Base-by-base conservation (phyloP, 768 basidiomycete genomes). In the Mycena alexandri region DNA sequence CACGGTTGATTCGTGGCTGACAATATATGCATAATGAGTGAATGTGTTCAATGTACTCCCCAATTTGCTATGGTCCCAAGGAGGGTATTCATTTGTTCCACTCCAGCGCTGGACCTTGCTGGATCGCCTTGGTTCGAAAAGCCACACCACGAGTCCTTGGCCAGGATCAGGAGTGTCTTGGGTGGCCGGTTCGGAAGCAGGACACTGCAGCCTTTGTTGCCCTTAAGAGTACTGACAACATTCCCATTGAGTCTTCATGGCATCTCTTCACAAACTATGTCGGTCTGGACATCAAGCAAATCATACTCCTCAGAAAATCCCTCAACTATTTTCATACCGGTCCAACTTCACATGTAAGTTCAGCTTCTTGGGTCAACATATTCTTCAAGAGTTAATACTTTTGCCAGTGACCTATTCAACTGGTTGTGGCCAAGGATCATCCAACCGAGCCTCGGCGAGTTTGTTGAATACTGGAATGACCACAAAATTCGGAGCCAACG, bases 351-450 rank as follows among this genome's bases (percentile, higher is more conserved):
- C 24, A 44, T 68, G 67, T 68, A 33, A 11, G 61, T 52, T n/a
- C 41, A 25, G 29, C 33, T 44, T 43, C 29, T 6, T 29, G 29
- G 29, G 29, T 10, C 38, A 22, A 55, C 13, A 8, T 21, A 10
- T 36, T 8, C 16, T 17, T 33, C 33, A 14, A 41, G 14, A 4
- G 9, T 5, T 41, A 34, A 34, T 21, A 12, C 14, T 34, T 25
- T 48, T 52, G 14, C 36, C 24, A 57, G 73, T 29, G 14, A 72
- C 25, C 58, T 76, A 1, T 76, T 75, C 42, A 53, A 73, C 12
- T 77, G 74, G 75, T 60, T 77, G 4, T 77, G 76, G 76, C 72
- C 71, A 5, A 68, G 63, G n/a, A 69, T 77, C 29, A 51, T 76
- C 16, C 74, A 77, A 42, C 19, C 38, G 3, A 25, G 42, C 14